Conservation (phyloP, 306 rosid species). For the Astragalus membranaceus region DNA sequence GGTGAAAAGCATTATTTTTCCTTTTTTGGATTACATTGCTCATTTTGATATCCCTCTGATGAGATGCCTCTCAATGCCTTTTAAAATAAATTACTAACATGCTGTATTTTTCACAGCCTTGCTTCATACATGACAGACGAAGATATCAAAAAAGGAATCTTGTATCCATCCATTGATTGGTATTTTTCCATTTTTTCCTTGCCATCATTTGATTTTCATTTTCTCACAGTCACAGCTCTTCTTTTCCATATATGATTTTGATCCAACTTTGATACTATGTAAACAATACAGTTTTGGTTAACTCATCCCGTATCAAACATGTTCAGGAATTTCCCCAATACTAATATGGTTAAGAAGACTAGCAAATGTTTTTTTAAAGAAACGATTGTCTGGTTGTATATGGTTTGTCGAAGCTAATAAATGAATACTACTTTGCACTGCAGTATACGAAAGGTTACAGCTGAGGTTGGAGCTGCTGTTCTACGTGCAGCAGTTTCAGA, state of each 20-base stretch:
- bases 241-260: not conserved
- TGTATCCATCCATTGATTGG: constrained; percentile 81
- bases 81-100: constrained; percentile 30
- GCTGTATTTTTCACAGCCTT: constrained; percentile 57
- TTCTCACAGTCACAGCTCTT: not conserved
- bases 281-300: not conserved
- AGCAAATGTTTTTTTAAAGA: not conserved
- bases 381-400: not conserved
- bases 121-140: constrained; percentile 90
- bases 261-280: not conserved
- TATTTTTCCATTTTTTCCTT: constrained; percentile 27
- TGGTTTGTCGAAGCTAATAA: not conserved
- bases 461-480: constrained; percentile 92
- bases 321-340: not conserved
- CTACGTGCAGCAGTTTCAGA: constrained; percentile 70
- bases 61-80: constrained; percentile 1
- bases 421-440: constrained; percentile 13
- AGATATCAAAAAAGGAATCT: constrained; percentile 62
- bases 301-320: not conserved
- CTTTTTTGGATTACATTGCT: not conserved
- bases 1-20: not conserved
- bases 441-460: constrained; percentile 80
- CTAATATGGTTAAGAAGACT: not conserved
- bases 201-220: not conserved
- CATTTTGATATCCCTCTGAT: not conserved